Evolutionary conservation across 768 basidiomycete genomes (phyloP).

Genomic region (Mycena venus): DNA sequence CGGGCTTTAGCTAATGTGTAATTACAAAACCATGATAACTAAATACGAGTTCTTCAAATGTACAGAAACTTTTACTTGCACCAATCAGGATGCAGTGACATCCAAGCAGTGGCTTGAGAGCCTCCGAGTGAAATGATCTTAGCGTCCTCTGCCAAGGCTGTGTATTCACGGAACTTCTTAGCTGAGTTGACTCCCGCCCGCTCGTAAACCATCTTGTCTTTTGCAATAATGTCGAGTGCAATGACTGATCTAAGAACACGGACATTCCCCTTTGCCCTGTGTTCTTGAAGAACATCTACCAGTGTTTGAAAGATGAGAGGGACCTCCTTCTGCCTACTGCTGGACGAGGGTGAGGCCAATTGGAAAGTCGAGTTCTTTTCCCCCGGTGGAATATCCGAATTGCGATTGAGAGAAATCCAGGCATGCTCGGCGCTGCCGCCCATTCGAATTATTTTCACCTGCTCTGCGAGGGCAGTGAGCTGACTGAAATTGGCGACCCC

Average conservation of each 20-base stretch:
- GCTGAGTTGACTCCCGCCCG: constrained; percentile 47
- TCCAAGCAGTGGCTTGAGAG: constrained; percentile 40
- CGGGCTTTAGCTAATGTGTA: too few relatives aligned
- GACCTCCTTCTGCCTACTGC: background rate
- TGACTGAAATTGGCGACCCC: constrained; percentile 48
- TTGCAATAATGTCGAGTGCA: constrained; percentile 18
- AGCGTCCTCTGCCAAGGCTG: constrained; percentile 42
- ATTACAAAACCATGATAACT: too few relatives aligned
- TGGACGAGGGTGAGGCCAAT: background rate
- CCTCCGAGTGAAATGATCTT: constrained; percentile 46
- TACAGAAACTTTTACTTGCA: background rate
- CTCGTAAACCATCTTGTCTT: constrained; percentile 39
- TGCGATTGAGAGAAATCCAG: constrained; percentile 37
- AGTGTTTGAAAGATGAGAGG: background rate
- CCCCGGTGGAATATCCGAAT: background rate
- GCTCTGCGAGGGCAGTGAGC: constrained; percentile 47
- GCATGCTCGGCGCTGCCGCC: constrained; percentile 40
- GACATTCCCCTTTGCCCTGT: constrained; percentile 4
- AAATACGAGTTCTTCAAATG: background rate
- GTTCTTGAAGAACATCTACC: constrained; percentile 8
- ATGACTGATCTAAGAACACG: constrained; percentile 18
- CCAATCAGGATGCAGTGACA: constrained; percentile 11
- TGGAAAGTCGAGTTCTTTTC: background rate
- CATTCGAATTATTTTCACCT: constrained; percentile 44
- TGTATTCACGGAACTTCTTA: constrained; percentile 49